A percentile compares a stretch with the other conserved stretches of the same genome.
Conservation (phyloP, 75 land plant genomes). For the Sequoia sempervirens region DNA sequence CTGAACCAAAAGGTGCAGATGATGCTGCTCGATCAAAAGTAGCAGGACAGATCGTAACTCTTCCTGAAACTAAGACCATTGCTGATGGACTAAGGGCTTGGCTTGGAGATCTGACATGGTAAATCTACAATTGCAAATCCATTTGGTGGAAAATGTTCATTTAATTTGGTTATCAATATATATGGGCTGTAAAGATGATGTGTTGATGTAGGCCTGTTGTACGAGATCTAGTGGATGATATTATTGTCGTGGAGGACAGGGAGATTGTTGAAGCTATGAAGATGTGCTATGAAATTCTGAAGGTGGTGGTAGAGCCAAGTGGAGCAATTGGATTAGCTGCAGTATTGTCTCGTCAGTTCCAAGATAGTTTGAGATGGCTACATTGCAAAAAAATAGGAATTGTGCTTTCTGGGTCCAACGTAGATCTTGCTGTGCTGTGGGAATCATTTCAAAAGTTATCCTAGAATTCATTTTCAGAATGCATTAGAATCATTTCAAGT, state of each 20-base stretch:
- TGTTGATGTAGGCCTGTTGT: conserved; percentile 66
- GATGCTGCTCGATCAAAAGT: conserved; percentile 85
- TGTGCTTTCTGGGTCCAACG: conserved; percentile 86
- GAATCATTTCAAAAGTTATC: conserved; percentile 33
- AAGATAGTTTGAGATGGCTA: conserved; percentile 29
- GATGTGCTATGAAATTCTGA: conserved; percentile 76
- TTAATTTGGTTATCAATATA: conserved; percentile 3
- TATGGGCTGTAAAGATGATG: conserved; percentile 5
- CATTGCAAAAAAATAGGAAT: conserved; percentile 54
- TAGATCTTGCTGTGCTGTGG: conserved; percentile 72
- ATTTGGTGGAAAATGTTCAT: not conserved
- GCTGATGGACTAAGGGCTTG: conserved; percentile 92
- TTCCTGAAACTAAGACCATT: conserved; percentile 59
- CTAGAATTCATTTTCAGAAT: not conserved
- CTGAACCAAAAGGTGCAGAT: conserved; percentile 91
- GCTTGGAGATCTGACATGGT: conserved; percentile 84
- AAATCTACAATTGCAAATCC: not conserved
- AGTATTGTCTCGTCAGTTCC: conserved; percentile 57
- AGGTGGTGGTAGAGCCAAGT: conserved; percentile 87
- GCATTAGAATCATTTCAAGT: conserved; percentile 37
- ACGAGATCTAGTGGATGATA: conserved; percentile 75
- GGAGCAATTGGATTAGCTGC: conserved; percentile 89
- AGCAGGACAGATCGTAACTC: conserved; percentile 49
- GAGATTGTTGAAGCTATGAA: conserved; percentile 78
- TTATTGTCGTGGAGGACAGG: conserved; percentile 63